Evolutionary conservation across 257 asterid genomes (phyloP), one percentile per base, ranked within the genome.

Genomic region (Lithospermum erythrorhizon): DNA sequence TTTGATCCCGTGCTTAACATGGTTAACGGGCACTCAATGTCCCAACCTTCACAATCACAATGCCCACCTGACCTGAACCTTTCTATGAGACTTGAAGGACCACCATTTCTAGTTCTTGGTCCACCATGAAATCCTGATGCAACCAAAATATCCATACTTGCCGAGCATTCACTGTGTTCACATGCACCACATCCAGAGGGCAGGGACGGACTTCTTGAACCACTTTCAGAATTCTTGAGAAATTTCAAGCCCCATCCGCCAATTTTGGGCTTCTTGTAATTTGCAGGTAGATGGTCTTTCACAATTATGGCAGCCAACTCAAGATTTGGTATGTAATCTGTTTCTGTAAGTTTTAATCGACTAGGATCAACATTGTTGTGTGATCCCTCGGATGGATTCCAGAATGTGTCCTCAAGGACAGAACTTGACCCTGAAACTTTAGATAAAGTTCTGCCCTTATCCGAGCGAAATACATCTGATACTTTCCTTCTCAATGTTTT

Each of bases 11-110:
- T 69, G 29, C 70, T 75, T 63, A 93, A 83, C 30, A 93, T 57
- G 2, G 95, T 74, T 32, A 93, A 66, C 0, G 95, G 94, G 72
- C 99, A 93, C 22, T 96, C 99, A 1, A 68, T 22, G 53, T 93
- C 99, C 99, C 99, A 93, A 32, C 97, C 99, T 10, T 96, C 99
- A 69, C 99, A 93, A 51, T 93, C 99, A 57, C 99, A 93, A 13
- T 16, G 64, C 29, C 99, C 97, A 21, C 91, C 91, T 0, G 89
- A 81, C 61, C 53, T 72, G 94, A 95, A 93, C 65, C 99, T 75
- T 45, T 89, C 90, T 4, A 70, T 58, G 21, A 89, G 90, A 65
- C 83, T 75, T 7, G 90, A 86, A 10, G 96, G 96, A 16, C 96
- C 95, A 17, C 85, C 89, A 1, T 56, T 66, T 66, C 72, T 55